Base-by-base conservation (phyloP, 129 eudicot species). In the Ambrosia artemisiifolia region DNA sequence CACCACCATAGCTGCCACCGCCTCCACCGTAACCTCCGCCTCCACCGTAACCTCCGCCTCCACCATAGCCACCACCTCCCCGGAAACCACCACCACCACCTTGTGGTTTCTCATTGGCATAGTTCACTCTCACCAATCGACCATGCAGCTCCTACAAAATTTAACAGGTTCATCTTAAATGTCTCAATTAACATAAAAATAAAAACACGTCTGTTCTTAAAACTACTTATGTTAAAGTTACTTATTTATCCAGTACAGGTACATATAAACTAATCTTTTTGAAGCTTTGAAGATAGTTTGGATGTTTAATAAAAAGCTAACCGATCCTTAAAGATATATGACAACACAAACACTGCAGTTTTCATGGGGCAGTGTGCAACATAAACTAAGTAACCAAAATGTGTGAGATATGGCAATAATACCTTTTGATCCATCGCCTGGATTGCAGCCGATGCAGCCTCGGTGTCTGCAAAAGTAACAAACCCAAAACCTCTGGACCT, bases 101-200 rank as follows among this genome's bases (percentile, higher is more conserved):
- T 65, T 81, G 86, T 17, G 96, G 48, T 69, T 88, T 90, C 20
- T 94, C 97, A 38, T 76, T 77, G n/a, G 99, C 97, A 54, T 84
- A 86, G 69, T 71, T 81, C 73, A 94, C 99, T 70, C 84, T 77
- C 34, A 94, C 75, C 32, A 28, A 66, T 18, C 97, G 89, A 32
- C 97, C 99, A 42, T 90, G 86, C 57, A 94, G 83, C 4, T 94
- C 96, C 99, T 90, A 83, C 19, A 81, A 63, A 13, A 54, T 64
- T 10, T 0, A 50, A 12, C 28, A 69, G 33, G 9, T 33, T 16
- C 30, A 63, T 63, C 50, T 3, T 38, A 35, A 32, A 61, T 54
- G 33, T 7, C 30, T 12, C 38, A 11, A 16, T 50, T 13, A 50
- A 30, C 20, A 42, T n/a, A 6, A 17, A 69, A 7, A 2, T 49